Conservation (phyloP, 352 stramenopile genomes). For the Phytophthora cactorum region DNA sequence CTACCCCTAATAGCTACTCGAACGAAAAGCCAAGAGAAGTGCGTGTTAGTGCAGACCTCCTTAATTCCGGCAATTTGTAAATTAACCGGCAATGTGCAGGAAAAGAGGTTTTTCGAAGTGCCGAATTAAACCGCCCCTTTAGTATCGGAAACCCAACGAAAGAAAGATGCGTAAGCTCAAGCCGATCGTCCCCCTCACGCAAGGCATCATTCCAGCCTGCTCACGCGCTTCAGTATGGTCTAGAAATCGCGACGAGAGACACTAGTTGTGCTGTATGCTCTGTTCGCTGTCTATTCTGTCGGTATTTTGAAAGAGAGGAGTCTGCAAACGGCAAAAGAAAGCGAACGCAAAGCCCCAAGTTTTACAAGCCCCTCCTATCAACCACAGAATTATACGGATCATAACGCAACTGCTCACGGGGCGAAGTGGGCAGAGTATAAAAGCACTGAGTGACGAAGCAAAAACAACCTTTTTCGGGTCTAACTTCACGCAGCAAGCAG, state of each 20-base stretch:
- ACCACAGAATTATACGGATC: neutral
- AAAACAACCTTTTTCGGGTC: neutral
- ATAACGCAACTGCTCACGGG: neutral
- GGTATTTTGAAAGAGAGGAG: neutral
- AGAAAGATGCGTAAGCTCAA: neutral
- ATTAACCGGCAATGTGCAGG: neutral
- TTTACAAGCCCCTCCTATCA: neutral
- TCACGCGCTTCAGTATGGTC: conserved; percentile 2
- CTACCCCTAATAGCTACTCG: neutral
- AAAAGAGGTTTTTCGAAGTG: neutral
- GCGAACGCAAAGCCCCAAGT: neutral
- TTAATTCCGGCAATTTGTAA: neutral
- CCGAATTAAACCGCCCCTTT: neutral
- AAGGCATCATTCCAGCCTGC: conserved; percentile 6
- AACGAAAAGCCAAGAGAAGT: too few species aligned
- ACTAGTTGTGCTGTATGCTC: neutral
- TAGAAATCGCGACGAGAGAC: neutral
- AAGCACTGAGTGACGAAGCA: neutral
- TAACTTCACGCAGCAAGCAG: neutral
- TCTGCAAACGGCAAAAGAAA: neutral
- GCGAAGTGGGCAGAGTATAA: neutral
- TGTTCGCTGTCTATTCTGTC: neutral
- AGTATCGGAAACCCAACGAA: neutral
- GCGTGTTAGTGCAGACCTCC: neutral
- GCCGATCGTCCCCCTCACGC: conserved; percentile 1